Evolutionary conservation across 208 protist genomes (phyloP), one percentile per base, ranked within the genome.

Genomic region (Trypanosoma avium): DNA sequence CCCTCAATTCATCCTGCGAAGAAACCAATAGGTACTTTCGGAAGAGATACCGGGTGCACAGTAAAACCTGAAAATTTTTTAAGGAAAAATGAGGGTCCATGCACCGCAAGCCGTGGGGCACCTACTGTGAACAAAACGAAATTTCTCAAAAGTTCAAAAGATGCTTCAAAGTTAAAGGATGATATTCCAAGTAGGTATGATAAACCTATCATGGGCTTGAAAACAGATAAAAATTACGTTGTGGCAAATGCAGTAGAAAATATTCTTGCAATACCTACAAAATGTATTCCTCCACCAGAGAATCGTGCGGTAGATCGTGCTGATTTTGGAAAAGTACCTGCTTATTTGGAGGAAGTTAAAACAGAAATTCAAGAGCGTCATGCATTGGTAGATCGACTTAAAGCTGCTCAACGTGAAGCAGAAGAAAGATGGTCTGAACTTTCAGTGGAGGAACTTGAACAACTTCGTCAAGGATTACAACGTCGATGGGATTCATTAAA

Each of bases 211-310:
- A 95, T 97, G 88, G 94, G 94, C 0, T 65, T 98, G 10, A 94
- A 84, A 43, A 95, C 92, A 1, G 84, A 97, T 30, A 98, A 98
- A 73, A 97, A 98, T 60, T 98, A 90, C 67, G 90, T 98, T 9
- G 79, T 97, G 15, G 86, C 87, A 17, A 98, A 98, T 67, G 94
- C 96, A 8, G 96, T 98, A 4, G 94, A 98, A 48, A 96, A 85
- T 63, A 90, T 94, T 61, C 60, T 97, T 66, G 86, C 88, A 9
- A 76, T 94, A 53, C 88, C 92, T 6, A 83, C 81, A 6, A 97
- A 93, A 62, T 69, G 65, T 3, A 79, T 73, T 12, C 81, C 82
- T 7, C 58, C 70, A 9, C 46, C 66, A 55, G 59, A 80, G 42
- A 77, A 75, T 42, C 81, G 78, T 61, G 74, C 82, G 0, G 84